Evolutionary conservation across 2,329 filamentous ascomycete genomes (phyloP).

Genomic region (Hirsutella thompsonii): DNA sequence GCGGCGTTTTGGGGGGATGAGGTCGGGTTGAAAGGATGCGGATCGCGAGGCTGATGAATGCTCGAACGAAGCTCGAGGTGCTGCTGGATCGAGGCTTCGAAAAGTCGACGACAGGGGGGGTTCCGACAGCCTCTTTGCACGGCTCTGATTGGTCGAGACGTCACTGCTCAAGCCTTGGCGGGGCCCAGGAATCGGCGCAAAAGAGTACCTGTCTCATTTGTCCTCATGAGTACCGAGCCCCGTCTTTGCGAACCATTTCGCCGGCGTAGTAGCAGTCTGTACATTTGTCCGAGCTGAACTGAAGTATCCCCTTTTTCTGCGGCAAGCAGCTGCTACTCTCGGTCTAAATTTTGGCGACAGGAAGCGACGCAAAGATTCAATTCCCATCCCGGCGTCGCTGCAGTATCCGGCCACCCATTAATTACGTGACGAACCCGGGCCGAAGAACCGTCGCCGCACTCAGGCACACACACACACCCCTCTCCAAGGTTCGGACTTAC

Average conservation of each 20-base stretch:
- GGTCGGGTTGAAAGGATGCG: constrained; percentile 7
- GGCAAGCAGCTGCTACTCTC: constrained; percentile 11
- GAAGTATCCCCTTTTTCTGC: too few relatives aligned
- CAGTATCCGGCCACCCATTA: too few relatives aligned
- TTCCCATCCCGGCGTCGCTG: too few relatives aligned
- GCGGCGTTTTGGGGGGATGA: constrained; percentile 5
- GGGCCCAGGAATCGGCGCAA: too few relatives aligned
- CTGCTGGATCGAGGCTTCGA: neutral
- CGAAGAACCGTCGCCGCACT: too few relatives aligned
- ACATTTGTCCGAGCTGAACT: too few relatives aligned
- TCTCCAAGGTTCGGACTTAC: neutral
- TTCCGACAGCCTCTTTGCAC: neutral
- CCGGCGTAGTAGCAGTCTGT: too few relatives aligned
- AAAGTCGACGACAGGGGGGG: neutral
- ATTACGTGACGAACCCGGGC: neutral
- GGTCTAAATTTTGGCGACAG: constrained; percentile 13
- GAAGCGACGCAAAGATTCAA: too few relatives aligned
- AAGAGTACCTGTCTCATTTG: too few relatives aligned
- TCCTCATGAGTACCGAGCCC: too few relatives aligned
- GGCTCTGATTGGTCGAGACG: constrained; percentile 17
- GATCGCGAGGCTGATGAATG: constrained; percentile 21
- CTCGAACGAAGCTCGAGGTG: constrained; percentile 5
- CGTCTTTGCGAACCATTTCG: too few relatives aligned
- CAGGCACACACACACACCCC: too few relatives aligned
- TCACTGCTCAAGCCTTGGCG: neutral